Base-by-base conservation (phyloP, 106 monocot species). In the Gastrodia elata region DNA sequence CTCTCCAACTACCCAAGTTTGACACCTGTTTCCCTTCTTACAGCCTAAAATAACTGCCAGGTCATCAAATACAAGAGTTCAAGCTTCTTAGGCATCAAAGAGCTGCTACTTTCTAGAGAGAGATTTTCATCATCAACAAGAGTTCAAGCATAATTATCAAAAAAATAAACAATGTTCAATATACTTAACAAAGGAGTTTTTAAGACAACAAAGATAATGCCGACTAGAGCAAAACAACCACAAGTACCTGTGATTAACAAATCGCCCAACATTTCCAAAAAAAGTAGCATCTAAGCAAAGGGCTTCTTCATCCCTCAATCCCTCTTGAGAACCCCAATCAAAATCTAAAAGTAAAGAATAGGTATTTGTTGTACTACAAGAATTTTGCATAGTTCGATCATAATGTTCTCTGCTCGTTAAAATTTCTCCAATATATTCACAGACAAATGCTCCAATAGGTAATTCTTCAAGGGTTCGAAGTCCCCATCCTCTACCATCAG, bases 201-300 rank as follows among this genome's bases (percentile, higher is more conserved):
- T n/a, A n/a, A n/a, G n/a, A n/a, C n/a, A n/a, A n/a, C 11, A n/a
- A 67, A 67, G 20, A n/a, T 36, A 38, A 67, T 16, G 36, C 67
- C n/a, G 2, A 1, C 37, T 5, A 38, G 1, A 61, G n/a, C 20
- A 16, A 38, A 67, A 67, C 1, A 67, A 67, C n/a, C 15, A 20
- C 5, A 26, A 71, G 48, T 85, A 98, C 97, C 93, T 93, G 41
- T 98, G 93, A 76, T 98, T 98, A 28, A 93, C 78, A 84, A 93
- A 98, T 69, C 97, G 88, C 30, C 82, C 90, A 71, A 93, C 79
- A 79, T 98, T 98, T 24, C 97, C 97, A 83, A 87, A 93, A 71
- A 91, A 88, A 25, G 97, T 91, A 40, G 88, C 93, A 87, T 98
- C 97, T 15, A 98, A 74, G 81, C 97, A 98, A 24, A 98, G 83